Conservation (phyloP, 192 early-diverging fungal genomes). For the Backusella macrospora region DNA sequence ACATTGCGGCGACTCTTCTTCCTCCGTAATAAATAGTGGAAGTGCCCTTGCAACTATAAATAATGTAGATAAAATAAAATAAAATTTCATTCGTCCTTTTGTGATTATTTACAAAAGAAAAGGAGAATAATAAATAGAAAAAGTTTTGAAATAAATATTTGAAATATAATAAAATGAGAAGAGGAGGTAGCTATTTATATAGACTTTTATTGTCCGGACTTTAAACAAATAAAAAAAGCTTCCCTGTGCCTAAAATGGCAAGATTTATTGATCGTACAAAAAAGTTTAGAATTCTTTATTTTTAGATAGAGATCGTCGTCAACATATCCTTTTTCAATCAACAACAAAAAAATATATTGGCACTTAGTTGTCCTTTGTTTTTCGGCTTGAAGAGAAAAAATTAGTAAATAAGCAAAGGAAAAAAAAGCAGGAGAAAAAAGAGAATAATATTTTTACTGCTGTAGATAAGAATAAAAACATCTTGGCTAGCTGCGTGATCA, state of each 20-base stretch:
- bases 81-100: slow-evolving; percentile 14
- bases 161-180: slow-evolving; percentile 4
- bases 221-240: slow-evolving; percentile 7
- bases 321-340: background rate
- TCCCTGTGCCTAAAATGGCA: background rate
- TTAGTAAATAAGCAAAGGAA: background rate
- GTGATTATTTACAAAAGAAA: slow-evolving; percentile 3
- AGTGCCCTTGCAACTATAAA: slow-evolving; percentile 2
- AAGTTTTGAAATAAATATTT: slow-evolving; percentile 8
- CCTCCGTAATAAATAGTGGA: background rate
- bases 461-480: background rate
- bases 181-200: background rate
- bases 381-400: background rate
- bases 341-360: background rate
- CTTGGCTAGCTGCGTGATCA: background rate
- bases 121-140: slow-evolving; percentile 15
- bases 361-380: background rate
- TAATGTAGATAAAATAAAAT: slow-evolving; percentile 4
- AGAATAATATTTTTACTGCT: background rate
- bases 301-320: slow-evolving; percentile 11
- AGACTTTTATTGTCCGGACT: background rate
- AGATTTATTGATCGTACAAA: slow-evolving; percentile 4
- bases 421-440: background rate
- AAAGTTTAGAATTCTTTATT: slow-evolving; percentile 12
- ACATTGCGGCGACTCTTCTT: slow-evolving; percentile 67